Base-by-base conservation (phyloP, 176 grass and related monocot species). In the Triticum timopheevii region DNA sequence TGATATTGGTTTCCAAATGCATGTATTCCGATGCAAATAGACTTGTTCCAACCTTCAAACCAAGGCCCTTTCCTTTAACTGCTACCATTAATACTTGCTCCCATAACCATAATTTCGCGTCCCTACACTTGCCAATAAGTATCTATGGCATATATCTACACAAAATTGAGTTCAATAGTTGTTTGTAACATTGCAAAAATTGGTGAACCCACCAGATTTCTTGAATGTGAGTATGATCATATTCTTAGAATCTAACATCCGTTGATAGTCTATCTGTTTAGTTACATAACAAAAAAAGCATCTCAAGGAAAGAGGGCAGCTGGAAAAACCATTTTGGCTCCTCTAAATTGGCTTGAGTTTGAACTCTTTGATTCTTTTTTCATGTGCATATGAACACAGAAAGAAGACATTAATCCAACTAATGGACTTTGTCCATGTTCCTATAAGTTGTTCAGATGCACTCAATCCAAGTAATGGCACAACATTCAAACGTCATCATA, bases 11-110 rank as follows among this genome's bases (percentile, higher is more conserved):
- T 92, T 80, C 97, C 97, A 90, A 93, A 96, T 24, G 96, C 93
- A 73, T 98, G 92, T 62, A 94, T 96, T 71, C 97, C 94, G 13
- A 98, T 95, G 89, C 90, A 98, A 80, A 98, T 98, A 20, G 97
- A 92, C 66, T 96, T 94, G 80, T 91, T 96, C 97, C 93, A 98
- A 61, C 87, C 96, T 96, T 80, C 36, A 79, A 65, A 54, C 77
- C 7, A 47, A 35, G 45, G 10, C 9, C 5, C 54, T 49, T 13
- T 8, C 83, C 54, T n/a, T 52, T 69, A 50, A 76, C 2, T 19
- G 10, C 16, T 50, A 84, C n/a, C 0, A 50, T 68, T 28, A 40
- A 58, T 67, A 72, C 11, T 63, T 87, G 20, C 19, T 79, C 11
- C n/a, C 17, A 25, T 56, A 47, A 69, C n/a, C 65, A 70, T 22